Base-by-base conservation (phyloP, 2,329 filamentous ascomycete species). In the Exutisphaerella laricina region DNA sequence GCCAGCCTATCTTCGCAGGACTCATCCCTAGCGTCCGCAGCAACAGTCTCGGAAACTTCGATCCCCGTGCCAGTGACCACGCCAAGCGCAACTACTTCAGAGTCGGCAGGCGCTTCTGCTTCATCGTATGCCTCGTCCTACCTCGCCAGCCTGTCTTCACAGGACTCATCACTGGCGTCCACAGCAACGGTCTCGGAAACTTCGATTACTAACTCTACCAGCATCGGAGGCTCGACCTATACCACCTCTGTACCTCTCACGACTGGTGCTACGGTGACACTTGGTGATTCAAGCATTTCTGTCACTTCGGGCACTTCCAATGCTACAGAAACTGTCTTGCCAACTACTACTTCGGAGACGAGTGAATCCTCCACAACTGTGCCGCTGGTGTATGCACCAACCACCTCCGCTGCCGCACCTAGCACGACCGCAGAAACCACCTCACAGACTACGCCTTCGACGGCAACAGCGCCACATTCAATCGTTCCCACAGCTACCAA, bases 401-500 rank as follows among this genome's bases (percentile, higher is more conserved):
- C 43, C 28, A 45, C 49, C 10, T 46, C 45, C 14, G 28, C 21
- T 4, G 22, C 26, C 9, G 20, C 23, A 2, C 4, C 29, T 3
- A 23, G 13, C 8, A 35, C 39, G 4, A 17, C 39, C 4, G 18
- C 39, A 17, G n/a, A 23, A 16, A 26, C 39, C 29, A 32, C 46
- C 10, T 25, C 38, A 17, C 48, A 41, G n/a, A 40, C 40, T 4
- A 45, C 41, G n/a, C 32, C 41, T 6, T 50, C 46, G 9, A 46
- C 54, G 28, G 36, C 43, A 16, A 45, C 63, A 3, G 55, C 58
- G 17, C 58, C 64, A 17, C 55, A 58, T 9, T 70, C 69, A n/a
- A 66, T 74, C n/a, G 45, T 57, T 8, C 64, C 71, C 1, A 75
- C 66, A 8, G 71, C 67, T 12, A 70, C 68, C 7, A 64, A 75